These are phyloP conservation scores for Polygonum aviculare DNA, from an alignment of 148 eudicot genomes.

Conservation along the genomic window DNA sequence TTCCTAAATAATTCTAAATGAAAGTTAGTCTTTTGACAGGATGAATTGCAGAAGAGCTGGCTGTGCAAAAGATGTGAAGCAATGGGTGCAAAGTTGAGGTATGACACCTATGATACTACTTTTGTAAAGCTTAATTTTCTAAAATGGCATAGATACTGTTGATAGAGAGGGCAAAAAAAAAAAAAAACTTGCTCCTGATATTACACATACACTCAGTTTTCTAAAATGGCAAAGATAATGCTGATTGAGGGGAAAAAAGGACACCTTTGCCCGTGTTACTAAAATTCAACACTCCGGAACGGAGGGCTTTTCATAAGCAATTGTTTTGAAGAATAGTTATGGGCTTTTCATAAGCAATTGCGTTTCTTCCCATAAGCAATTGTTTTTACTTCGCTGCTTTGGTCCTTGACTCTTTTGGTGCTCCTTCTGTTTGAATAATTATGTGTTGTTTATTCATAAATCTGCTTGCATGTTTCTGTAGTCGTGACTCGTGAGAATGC, in stretches of 20 bases:
- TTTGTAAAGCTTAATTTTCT: neutral
- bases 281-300: neutral
- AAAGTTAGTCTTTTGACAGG: constrained; percentile 31
- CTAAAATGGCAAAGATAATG: neutral
- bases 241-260: neutral
- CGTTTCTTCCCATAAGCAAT: neutral
- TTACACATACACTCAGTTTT: neutral
- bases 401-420: neutral
- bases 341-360: neutral
- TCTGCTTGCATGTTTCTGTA: neutral
- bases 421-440: neutral
- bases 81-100: constrained; percentile 94
- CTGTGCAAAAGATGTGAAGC: constrained; percentile 90
- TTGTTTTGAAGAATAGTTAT: neutral
- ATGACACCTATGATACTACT: neutral
- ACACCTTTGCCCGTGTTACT: neutral
- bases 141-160: neutral
- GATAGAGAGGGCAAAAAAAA: neutral
- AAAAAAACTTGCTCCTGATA: neutral
- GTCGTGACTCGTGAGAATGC: neutral
- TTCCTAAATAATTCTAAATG: neutral
- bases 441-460: neutral
- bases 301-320: neutral
- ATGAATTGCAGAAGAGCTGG: constrained; percentile 88
- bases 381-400: neutral